A percentile compares a stretch with the other conserved stretches of the same genome.
Evolutionary conservation across 768 basidiomycete genomes (phyloP).

Genomic region (Xanthoconium purpureum): DNA sequence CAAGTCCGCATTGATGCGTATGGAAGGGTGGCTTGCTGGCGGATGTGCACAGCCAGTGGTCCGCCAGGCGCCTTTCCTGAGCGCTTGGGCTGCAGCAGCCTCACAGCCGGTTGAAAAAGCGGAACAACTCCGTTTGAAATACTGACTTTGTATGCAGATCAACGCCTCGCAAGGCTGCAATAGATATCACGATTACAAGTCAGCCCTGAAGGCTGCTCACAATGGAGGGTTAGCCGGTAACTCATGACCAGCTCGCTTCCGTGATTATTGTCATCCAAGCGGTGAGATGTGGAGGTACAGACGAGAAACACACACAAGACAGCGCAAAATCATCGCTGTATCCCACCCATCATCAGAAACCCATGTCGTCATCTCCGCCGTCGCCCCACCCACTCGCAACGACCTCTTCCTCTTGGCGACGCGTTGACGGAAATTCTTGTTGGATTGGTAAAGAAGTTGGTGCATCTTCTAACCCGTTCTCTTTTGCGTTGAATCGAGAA

Average conservation of each 20-base stretch:
- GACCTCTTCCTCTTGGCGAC: slow-evolving; percentile 55
- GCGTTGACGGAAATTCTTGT: slow-evolving; percentile 28
- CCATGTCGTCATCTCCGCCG: slow-evolving; percentile 70
- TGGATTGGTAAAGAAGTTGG: slow-evolving; percentile 17
- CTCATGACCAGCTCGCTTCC: slow-evolving; percentile 10
- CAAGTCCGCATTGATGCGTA: too few relatives aligned
- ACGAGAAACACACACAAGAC: slow-evolving; percentile 1
- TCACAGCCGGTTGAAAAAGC: too few relatives aligned
- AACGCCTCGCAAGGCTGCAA: too few relatives aligned
- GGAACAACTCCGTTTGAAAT: too few relatives aligned
- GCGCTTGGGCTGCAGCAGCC: too few relatives aligned
- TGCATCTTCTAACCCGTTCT: slow-evolving; percentile 24
- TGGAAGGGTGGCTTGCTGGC: too few relatives aligned
- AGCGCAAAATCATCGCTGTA: background rate
- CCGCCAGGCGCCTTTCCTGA: too few relatives aligned
- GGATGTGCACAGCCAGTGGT: too few relatives aligned
- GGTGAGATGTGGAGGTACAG: slow-evolving; percentile 17
- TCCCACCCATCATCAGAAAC: slow-evolving; percentile 40
- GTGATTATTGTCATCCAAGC: slow-evolving; percentile 11
- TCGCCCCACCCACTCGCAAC: slow-evolving; percentile 69
- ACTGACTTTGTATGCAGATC: too few relatives aligned
- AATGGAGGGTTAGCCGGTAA: background rate
- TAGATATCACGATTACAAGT: too few relatives aligned
- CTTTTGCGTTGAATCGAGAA: slow-evolving; percentile 21
- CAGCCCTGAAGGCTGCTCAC: too few relatives aligned